A percentile compares a stretch with the other conserved stretches of the same genome.
Evolutionary conservation across 176 grass and related monocot species (phyloP).

Genomic region (Leersia perrieri): DNA sequence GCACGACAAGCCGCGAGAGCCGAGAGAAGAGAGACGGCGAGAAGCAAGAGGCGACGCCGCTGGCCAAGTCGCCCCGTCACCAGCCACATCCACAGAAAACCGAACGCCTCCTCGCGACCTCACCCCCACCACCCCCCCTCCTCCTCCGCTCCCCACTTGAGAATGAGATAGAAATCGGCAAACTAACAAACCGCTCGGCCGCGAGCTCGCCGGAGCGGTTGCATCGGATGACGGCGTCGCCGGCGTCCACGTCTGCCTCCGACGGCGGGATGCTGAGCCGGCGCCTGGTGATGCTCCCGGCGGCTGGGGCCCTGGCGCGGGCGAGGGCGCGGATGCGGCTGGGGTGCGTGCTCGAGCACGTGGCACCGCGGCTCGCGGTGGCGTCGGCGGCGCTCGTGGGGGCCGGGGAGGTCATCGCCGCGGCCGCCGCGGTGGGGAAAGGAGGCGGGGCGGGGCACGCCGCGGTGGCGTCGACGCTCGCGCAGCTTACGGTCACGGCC

Average conservation of each 20-base stretch:
- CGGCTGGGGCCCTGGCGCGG: conserved; percentile 1
- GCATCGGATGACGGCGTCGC: conserved; percentile 55
- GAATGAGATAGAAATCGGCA: conserved; percentile 48
- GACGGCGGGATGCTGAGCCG: conserved; percentile 56
- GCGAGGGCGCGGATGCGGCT: conserved; percentile 50
- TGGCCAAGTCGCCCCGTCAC: background rate
- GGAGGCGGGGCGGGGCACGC: conserved; percentile 55
- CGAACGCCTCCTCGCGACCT: conserved; percentile 1
- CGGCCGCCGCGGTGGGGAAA: conserved; percentile 51
- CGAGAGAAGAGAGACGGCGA: background rate
- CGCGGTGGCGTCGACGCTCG: conserved; percentile 79
- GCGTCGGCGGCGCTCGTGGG: conserved; percentile 58
- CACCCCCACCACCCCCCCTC: background rate
- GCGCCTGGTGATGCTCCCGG: conserved; percentile 45
- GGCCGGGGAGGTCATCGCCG: conserved; percentile 75
- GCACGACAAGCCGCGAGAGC: background rate
- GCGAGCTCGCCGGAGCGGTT: too few species aligned
- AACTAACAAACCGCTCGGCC: too few species aligned
- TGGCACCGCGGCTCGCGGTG: conserved; percentile 54
- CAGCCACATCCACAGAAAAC: conserved; percentile 58
- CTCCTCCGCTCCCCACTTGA: conserved; percentile 34
- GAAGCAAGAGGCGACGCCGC: background rate
- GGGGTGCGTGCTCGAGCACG: conserved; percentile 63
- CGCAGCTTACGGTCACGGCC: conserved; percentile 86
- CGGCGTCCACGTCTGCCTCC: conserved; percentile 46